Base-by-base conservation (phyloP, 2,329 filamentous ascomycete species). In the Catunica adiposa region DNA sequence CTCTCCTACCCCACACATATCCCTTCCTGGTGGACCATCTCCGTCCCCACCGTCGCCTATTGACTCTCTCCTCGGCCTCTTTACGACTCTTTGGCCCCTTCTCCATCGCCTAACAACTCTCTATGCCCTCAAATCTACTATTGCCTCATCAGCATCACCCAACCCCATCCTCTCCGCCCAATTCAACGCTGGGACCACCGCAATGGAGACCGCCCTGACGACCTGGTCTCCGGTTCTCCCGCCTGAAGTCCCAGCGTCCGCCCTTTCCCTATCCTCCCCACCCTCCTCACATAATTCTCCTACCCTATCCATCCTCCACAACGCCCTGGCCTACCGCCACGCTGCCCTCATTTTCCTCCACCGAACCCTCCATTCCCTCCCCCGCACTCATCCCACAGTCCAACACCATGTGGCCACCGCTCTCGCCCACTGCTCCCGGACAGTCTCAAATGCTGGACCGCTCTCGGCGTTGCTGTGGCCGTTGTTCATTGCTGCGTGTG, bases 381-480 rank as follows among this genome's bases (percentile, higher is more conserved):
- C 71, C 7, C 69, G 77, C 17, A 64, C 63, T 3, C 71, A 79
- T 58, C 60, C 67, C 1, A 66, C 70, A 7, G 77, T 82, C 9
- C 79, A 82, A 63, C 68, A 67, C 15, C 76, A 81, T 61, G 65
- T 73, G 0, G 73, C 72, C 58, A 62, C 70, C 1, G 71, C 76
- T 3, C 68, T 81, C 3, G 63, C 65, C 14, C 76, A 80, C 59
- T 82, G 78, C 61, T 69, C 73, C 4, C 71, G 71, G 29, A 79
- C 77, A 0, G 77, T 79, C 26, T 68, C 66, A 22, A 74, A 76
- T 58, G 68, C 68, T 47, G 79, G 80, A 0, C 80, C 80, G 0
- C 81, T 82, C 76, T 73, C 76, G 1, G 80, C 80, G 1, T 67
- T 83, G 37, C 69, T 83, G 1, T 83, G 79, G 78, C 80, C 80